Percentiles rank a stretch among this genome's conserved stretches.
phyloP scores from a whole-genome alignment of 2,329 filamentous ascomycete genomes.

The Leptographium radiaticola region DNA sequence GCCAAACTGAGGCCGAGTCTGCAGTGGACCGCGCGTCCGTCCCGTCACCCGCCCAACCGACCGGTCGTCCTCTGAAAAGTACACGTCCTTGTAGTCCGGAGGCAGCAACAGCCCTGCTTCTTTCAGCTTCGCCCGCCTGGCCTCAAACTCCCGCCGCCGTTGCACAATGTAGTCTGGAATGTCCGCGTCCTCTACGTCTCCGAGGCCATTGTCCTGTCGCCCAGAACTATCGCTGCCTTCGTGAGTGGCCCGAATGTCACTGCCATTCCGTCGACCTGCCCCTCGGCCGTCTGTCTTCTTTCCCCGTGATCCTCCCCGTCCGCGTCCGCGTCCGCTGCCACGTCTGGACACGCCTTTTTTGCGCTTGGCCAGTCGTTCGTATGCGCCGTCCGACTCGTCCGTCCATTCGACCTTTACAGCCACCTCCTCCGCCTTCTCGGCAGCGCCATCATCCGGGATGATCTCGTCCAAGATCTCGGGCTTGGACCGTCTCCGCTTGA shows the following conservation, averaged over 20 bases:
- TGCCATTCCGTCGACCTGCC: neutral
- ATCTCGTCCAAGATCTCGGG: slow-evolving; percentile 23
- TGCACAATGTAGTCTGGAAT: slow-evolving; percentile 62
- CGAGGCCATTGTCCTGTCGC: slow-evolving; percentile 10
- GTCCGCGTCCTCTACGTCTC: slow-evolving; percentile 22
- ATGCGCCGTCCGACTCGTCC: slow-evolving; percentile 47
- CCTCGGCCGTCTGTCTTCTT: slow-evolving; percentile 18
- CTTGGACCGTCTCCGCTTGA: slow-evolving; percentile 2
- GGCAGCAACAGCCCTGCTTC: slow-evolving; percentile 62
- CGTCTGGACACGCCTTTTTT: slow-evolving; percentile 31
- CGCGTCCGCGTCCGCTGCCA: slow-evolving; percentile 9
- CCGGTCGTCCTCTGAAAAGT: slow-evolving; percentile 55
- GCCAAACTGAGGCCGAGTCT: slow-evolving; percentile 59
- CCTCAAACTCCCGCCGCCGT: slow-evolving; percentile 58
- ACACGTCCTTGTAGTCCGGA: slow-evolving; percentile 61
- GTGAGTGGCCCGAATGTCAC: neutral
- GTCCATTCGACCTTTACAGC: slow-evolving; percentile 30
- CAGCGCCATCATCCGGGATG: slow-evolving; percentile 9
- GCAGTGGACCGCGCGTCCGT: slow-evolving; percentile 20
- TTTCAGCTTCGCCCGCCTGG: slow-evolving; percentile 42
- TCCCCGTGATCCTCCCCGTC: slow-evolving; percentile 29
- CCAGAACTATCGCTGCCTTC: slow-evolving; percentile 1
- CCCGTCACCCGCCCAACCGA: neutral
- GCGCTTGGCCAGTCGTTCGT: slow-evolving; percentile 50
- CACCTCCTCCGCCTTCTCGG: slow-evolving; percentile 24